Evolutionary conservation across 768 basidiomycete species (phyloP), one percentile per base, ranked within the genome.

Genomic region (Russula vinacea): DNA sequence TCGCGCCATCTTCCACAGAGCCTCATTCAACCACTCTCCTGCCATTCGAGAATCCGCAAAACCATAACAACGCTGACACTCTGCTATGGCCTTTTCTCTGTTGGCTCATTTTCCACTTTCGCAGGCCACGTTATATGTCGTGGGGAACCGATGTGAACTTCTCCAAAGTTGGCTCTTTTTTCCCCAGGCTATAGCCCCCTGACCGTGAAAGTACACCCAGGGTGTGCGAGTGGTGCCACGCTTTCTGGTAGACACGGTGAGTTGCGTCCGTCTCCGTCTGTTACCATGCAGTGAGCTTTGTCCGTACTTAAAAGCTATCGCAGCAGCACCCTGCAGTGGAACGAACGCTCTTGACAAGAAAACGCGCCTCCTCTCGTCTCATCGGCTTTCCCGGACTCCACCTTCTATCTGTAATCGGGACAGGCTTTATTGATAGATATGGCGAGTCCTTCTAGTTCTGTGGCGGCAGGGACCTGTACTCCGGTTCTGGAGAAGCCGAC

Each of bases 81-180:
- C 57, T 39, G 45, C 49, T 42, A 58, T 56, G 33, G 33, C 57
- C 26, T 19, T 56, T 58, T 56, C 44, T 51, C 53, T 32, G 17
- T 19, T 39, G 22, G n/a, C 29, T 14, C 42, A 19, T 35, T 51
- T 33, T 42, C 56, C 32, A 22, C 65, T 17, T 42, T 45, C 64
- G 39, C 60, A 50, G 45, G 29, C 42, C 65, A 51, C 62, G 51
- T 56, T 61, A 68, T 67, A 63, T 63, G 58, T 44, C 19, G 26
- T 47, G 55, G 59, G 55, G 29, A 26, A 42, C 8, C 22, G 29
- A 65, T 45, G 26, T 56, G 64, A 45, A 26, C 24, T 57, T 62
- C 45, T 52, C 59, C 32, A 32, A 33, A 19, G 56, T 61, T 62
- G 54, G 50, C 35, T 54, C 35, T 54, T 55, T 42, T 35, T 57